Base-by-base conservation (phyloP, 495 filamentous ascomycete species). In the Penicillium ochrochloron region DNA sequence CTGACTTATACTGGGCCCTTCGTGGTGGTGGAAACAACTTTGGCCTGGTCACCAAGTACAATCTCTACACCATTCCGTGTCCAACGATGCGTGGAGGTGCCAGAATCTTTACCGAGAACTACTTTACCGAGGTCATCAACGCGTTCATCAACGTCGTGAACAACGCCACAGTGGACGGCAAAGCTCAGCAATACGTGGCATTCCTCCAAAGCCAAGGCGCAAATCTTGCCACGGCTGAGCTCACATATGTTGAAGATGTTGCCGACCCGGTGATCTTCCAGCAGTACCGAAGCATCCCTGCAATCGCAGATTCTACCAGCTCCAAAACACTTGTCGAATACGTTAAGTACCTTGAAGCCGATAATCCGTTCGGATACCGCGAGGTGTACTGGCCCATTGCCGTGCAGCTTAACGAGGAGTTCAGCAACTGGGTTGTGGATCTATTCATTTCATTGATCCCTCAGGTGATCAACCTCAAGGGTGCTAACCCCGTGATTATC, bases 1-100 rank as follows among this genome's bases (percentile, higher is more conserved):
- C 83, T 21, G 82, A 85, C 51, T 73, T 86, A 5, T 85, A 77
- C 66, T 82, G 76, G 73, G 84, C 83, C 31, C 76, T 86, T 68
- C 76, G 83, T 12, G 84, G 84, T 15, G 81, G 80, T n/a, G 73
- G 73, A 29, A 77, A 77, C 55, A 84, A 82, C 56, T 80, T 85
- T 57, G 82, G 78, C n/a, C 72, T 85, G 50, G 78, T 84, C 51
- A 84, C 82, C 25, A 74, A 73, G 19, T 81, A 82, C 59, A 76
- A 78, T 57, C 59, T 84, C 4, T 67, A 68, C 34, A 81, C 80
- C 1, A 76, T 79, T 58, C 67, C 67, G 9, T 72, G 77, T 37
- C 75, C 73, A 10, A 55, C 37, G 0, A 68, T 78, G 59, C 73
- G 77, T 71, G 82, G 78, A 17, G 85, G 82, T 5, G 35, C 72